These are phyloP conservation scores for Starmerella stellata DNA, from an alignment of 805 yeast species.

Conservation along the genomic window DNA sequence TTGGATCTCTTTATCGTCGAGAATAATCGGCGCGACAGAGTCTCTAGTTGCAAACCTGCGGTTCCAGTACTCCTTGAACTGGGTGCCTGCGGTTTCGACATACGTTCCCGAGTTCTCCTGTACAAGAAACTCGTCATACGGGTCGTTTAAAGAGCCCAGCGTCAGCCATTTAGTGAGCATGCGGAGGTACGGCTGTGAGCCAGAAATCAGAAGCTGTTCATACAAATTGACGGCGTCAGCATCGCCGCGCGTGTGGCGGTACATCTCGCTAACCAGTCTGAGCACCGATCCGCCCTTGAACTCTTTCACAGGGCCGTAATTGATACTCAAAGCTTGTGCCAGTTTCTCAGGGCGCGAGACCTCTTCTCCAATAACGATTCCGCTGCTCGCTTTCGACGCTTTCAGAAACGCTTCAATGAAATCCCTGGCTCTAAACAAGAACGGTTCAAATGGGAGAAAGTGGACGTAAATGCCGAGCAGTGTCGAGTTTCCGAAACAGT, in stretches of 20 bases:
- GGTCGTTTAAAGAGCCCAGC: constrained; percentile 58
- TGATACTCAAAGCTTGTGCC: constrained; percentile 19
- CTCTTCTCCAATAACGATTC: not conserved
- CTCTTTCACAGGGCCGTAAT: constrained; percentile 23
- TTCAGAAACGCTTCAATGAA: not conserved
- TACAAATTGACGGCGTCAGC: constrained; percentile 35
- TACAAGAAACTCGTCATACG: constrained; percentile 68
- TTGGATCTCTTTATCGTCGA: constrained; percentile 36
- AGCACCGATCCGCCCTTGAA: constrained; percentile 62
- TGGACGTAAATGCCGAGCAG: constrained; percentile 34
- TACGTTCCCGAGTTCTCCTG: constrained; percentile 20
- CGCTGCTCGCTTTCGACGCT: not conserved
- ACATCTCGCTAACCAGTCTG: constrained; percentile 39
- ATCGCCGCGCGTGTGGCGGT: constrained; percentile 51
- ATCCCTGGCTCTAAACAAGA: constrained; percentile 18
- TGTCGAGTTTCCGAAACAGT: constrained; percentile 34
- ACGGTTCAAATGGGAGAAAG: constrained; percentile 6
- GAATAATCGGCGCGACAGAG: constrained; percentile 57
- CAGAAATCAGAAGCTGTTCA: constrained; percentile 33
- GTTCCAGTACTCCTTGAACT: constrained; percentile 27
- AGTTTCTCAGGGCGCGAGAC: constrained; percentile 3
- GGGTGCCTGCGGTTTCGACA: constrained; percentile 14
- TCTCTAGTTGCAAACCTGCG: constrained; percentile 48
- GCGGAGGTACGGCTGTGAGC: constrained; percentile 43
- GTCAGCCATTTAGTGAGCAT: constrained; percentile 70